Conservation (phyloP, 1,284 basidiomycete genomes). For the Leccinum subrobustum region DNA sequence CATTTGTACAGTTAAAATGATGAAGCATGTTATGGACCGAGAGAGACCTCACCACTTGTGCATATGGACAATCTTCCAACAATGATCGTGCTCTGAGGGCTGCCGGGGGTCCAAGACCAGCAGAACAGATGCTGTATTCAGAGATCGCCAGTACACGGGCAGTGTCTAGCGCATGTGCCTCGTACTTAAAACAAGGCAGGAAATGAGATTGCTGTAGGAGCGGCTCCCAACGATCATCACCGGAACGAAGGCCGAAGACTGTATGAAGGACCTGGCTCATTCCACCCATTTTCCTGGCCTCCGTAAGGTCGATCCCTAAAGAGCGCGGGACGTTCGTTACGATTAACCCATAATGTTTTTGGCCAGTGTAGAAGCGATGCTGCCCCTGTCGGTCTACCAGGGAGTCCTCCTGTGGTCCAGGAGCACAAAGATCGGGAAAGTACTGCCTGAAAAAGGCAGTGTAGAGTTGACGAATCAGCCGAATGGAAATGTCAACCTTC, state of each 20-base stretch:
- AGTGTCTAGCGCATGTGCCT: background rate
- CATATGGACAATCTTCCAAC: background rate
- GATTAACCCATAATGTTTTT: background rate
- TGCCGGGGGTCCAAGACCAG: background rate
- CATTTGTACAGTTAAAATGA: too few species aligned
- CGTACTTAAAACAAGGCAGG: background rate
- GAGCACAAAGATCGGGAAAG: slow-evolving; percentile 3
- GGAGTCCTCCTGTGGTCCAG: background rate
- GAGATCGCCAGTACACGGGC: background rate
- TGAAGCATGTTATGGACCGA: too few species aligned
- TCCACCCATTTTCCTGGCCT: slow-evolving; percentile 3
- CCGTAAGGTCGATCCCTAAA: slow-evolving; percentile 2
- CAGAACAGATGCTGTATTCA: background rate
- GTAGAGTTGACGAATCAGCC: slow-evolving; percentile 2
- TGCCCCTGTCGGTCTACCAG: slow-evolving; percentile 6
- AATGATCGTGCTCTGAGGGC: background rate
- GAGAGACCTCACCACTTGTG: background rate
- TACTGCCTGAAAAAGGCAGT: slow-evolving; percentile 9
- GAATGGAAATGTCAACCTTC: background rate
- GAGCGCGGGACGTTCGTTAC: background rate
- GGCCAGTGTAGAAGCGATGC: slow-evolving; percentile 3
- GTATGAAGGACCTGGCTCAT: slow-evolving; percentile 8
- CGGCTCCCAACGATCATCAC: too few species aligned
- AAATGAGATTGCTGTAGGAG: background rate
- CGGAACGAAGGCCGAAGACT: background rate